Conservation (phyloP, 2,329 filamentous ascomycete genomes). For the Lomentospora prolificans region DNA sequence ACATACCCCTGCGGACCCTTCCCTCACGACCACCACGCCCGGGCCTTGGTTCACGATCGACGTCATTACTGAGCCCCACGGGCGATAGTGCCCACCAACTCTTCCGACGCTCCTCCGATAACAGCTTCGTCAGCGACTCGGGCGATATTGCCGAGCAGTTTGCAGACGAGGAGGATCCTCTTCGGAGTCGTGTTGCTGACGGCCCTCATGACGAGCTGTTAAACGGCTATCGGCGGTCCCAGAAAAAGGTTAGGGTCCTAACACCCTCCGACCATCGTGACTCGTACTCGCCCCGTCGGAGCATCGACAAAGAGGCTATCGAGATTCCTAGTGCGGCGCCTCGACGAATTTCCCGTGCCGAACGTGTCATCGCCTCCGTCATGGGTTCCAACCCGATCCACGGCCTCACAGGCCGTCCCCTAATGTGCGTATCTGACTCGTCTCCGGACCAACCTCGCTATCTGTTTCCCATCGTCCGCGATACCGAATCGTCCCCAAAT, state of each 20-base stretch:
- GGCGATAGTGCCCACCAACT: slow-evolving; percentile 21
- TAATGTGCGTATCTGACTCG: slow-evolving; percentile 53
- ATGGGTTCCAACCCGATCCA: slow-evolving; percentile 78
- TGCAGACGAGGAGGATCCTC: slow-evolving; percentile 71
- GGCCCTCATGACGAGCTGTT: slow-evolving; percentile 55
- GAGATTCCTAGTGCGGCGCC: slow-evolving; percentile 61
- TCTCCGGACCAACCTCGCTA: slow-evolving; percentile 12
- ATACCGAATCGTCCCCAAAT: too few species aligned
- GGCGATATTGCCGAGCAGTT: slow-evolving; percentile 91
- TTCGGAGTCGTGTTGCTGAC: slow-evolving; percentile 58
- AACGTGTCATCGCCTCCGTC: slow-evolving; percentile 67
- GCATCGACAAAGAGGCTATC: slow-evolving; percentile 66
- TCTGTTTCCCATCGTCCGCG: not conserved
- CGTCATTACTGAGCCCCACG: slow-evolving; percentile 9
- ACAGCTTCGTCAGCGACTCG: slow-evolving; percentile 76
- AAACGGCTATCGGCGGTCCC: slow-evolving; percentile 36
- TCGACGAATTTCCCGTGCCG: slow-evolving; percentile 52
- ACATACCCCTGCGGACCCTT: slow-evolving; percentile 79
- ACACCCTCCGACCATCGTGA: slow-evolving; percentile 16
- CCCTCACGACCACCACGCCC: slow-evolving; percentile 19
- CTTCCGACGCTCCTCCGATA: slow-evolving; percentile 41
- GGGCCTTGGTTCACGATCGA: slow-evolving; percentile 6
- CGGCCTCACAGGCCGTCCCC: slow-evolving; percentile 89
- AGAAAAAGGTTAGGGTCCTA: slow-evolving; percentile 20
- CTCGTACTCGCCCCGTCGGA: slow-evolving; percentile 13